Evolutionary conservation across 139 green algal species (phyloP), one percentile per base, ranked within the genome.

Genomic region (Chlamydomonas schloesseri): DNA sequence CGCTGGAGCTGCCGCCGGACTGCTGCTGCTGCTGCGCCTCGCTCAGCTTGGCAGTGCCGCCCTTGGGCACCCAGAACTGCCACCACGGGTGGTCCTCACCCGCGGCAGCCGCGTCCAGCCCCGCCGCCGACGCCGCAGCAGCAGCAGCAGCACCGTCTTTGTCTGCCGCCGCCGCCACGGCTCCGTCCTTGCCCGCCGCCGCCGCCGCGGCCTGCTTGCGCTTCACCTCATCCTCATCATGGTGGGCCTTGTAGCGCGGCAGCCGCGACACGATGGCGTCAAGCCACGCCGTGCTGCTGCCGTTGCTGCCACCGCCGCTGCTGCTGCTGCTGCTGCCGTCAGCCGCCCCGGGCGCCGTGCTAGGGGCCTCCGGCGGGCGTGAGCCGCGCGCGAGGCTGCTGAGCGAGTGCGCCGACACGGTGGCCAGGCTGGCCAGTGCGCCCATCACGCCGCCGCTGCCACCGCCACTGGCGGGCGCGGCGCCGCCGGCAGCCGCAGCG

Each of bases 11-110:
- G 75, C 20, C 55, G 55, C 11, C 58, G 28, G 20, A 20, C 28
- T 29, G n/a, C n/a, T 20, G 64, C 64, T 71, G n/a, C 64, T 23
- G 29, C 64, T 37, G 13, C 14, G 13, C 3, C 29, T 74, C 77
- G 14, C 47, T 2, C 24, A 75, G 62, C 78, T 75, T 74, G 15
- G 78, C 42, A 0, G 42, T 9, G 37, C 64, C 64, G 37, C 64
- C 64, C 42, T 84, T 84, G 26, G 78, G 64, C 64, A 20, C 78
- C 76, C 76, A 83, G 36, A 83, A 83, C 42, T 73, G 76, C 90
- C 90, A 93, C 90, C 90, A 91, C 5, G 71, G 76, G 60, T 73
- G 76, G 14, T 73, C 60, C 17, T 73, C 37, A 13, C 20, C 34
- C 14, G 14, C 34, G 0, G 9, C 34, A 5, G n/a, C 18, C n/a